Conservation (phyloP, 805 yeast genomes). For the Metschnikowia orientalis region DNA sequence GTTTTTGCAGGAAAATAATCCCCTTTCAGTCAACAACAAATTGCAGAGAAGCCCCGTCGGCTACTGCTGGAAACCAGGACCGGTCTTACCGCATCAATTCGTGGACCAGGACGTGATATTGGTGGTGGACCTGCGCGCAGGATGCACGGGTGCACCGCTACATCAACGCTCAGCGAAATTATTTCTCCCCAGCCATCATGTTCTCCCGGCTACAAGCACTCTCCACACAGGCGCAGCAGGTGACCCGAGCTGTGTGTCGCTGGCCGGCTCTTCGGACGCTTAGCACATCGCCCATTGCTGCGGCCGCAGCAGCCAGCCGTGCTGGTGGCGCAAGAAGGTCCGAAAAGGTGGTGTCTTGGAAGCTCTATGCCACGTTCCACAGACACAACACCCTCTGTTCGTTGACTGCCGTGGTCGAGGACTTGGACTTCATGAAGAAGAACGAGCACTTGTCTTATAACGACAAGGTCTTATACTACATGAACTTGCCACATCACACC, state of each 20-base stretch:
- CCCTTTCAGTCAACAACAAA: too few species aligned
- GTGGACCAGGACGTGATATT: too few species aligned
- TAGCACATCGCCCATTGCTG: slow-evolving; percentile 4
- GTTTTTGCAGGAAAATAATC: too few species aligned
- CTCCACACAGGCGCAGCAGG: slow-evolving; percentile 10
- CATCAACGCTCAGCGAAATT: too few species aligned
- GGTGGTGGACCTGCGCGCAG: too few species aligned
- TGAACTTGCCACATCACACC: slow-evolving; percentile 75
- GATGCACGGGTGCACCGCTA: too few species aligned
- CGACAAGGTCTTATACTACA: slow-evolving; percentile 70
- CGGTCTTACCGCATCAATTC: too few species aligned
- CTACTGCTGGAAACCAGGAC: too few species aligned
- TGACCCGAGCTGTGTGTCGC: slow-evolving; percentile 5
- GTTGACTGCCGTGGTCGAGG: slow-evolving; percentile 65
- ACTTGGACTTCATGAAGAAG: slow-evolving; percentile 51
- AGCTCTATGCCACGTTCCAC: slow-evolving; percentile 70
- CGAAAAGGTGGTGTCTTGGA: slow-evolving; percentile 53
- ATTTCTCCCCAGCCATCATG: too few species aligned
- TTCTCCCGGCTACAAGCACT: slow-evolving; percentile 13
- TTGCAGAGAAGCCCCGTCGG: too few species aligned
- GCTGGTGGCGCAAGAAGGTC: slow-evolving; percentile 10
- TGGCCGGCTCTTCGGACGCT: slow-evolving; percentile 10
- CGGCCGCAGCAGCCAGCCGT: slow-evolving; percentile 8
- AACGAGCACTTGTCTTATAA: slow-evolving; percentile 55
- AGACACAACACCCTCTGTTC: slow-evolving; percentile 82